Base-by-base conservation (phyloP, 1,139 yeast genomes). In the Geotrichum fermentans region DNA sequence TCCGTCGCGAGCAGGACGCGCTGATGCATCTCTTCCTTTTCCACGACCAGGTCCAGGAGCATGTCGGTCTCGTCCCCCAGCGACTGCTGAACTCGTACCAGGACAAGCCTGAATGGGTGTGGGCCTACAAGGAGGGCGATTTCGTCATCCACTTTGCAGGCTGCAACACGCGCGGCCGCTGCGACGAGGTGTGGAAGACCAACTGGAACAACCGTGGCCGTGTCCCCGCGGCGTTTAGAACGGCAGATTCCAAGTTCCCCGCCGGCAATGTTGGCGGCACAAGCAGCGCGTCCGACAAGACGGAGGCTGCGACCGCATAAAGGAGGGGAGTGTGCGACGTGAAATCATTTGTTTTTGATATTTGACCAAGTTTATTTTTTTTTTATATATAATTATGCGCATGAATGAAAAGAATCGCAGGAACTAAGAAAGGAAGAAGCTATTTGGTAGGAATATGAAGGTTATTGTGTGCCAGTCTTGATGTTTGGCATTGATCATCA, bases 31-130 rank as follows among this genome's bases (percentile, higher is more conserved):
- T 62, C 43, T 43, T 59, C 24, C 48, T 55, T 26, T 43, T 51
- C 28, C 60, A 60, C 50, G 51, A 47, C 26, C 53, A 54, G n/a
- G 43, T 63, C n/a, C 54, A 56, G 24, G 56, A 58, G 43, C 69
- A 65, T 48, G 55, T 63, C 11, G 71, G 62, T 6, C 49, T 67
- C 24, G 67, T 68, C 8, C 66, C 69, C 10, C 70, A 66, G 55
- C 56, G 69, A 11, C 47, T 62, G 36, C 53, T 68, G 43, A 68
- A 68, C 49, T 56, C 70, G 3, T 68, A 63, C 51, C 50, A 50
- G 21, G 59, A 55, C 20, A 50, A 45, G 14, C 48, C 58, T 14
- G 41, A 51, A 4, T 52, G 56, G 24, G 51, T 51, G 28, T 56
- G 60, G 55, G 35, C 53, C 14, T 62, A 49, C 45, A 50, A 52